Percentiles rank a stretch among this genome's conserved stretches.
These are phyloP conservation scores for Dactylis glomerata DNA, from an alignment of 176 grass and related monocot species.

Conservation along the genomic window DNA sequence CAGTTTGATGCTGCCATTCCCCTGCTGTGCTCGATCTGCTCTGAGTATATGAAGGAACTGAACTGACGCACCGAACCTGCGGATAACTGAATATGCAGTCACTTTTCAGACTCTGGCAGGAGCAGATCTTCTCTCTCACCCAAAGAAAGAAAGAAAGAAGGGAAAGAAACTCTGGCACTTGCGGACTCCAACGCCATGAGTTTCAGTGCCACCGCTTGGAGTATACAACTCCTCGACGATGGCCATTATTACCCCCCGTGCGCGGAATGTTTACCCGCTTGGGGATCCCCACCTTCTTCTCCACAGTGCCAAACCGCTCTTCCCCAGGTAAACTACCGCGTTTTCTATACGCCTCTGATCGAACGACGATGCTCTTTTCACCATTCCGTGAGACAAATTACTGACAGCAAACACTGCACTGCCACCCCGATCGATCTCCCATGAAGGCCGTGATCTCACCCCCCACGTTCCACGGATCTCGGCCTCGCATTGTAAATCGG, in stretches of 20 bases:
- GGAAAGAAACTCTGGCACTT: neutral
- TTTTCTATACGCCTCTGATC: neutral
- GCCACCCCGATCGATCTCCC: conserved; percentile 5
- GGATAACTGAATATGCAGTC: neutral
- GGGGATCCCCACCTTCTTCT: conserved; percentile 41
- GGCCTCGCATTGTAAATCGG: neutral
- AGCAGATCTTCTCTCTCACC: neutral
- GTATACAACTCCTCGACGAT: neutral
- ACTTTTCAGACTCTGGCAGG: neutral
- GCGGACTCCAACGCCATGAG: neutral
- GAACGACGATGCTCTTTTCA: neutral
- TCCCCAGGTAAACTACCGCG: conserved; percentile 15
- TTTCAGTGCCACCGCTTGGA: neutral
- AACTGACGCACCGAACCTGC: neutral
- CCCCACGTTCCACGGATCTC: conserved; percentile 41
- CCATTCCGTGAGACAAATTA: neutral
- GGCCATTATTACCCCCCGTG: conserved; percentile 8
- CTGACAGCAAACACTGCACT: neutral
- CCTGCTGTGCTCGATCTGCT: neutral
- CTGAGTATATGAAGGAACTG: neutral
- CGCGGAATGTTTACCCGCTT: conserved; percentile 41
- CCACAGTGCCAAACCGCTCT: neutral
- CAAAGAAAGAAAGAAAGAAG: neutral
- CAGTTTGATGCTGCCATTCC: neutral
- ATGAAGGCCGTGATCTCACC: conserved; percentile 18